Evolutionary conservation across 163 green algal genomes (phyloP).

Genomic region (Coccomyxa subellipsoidea): DNA sequence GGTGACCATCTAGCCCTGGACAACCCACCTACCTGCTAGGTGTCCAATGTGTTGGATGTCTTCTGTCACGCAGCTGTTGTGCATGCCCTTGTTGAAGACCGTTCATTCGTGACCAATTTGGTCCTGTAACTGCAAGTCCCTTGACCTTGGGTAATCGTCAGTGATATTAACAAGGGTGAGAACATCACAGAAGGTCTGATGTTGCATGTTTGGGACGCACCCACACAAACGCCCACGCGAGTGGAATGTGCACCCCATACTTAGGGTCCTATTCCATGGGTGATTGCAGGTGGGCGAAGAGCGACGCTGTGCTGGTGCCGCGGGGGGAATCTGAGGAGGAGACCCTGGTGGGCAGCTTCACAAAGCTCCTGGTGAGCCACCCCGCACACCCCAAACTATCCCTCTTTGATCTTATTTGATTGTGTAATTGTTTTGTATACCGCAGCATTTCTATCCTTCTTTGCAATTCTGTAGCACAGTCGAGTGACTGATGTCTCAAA

Average conservation of each 20-base stretch:
- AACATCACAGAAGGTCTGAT: neutral
- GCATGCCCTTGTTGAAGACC: neutral
- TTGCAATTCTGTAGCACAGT: too few relatives aligned
- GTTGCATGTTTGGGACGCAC: neutral
- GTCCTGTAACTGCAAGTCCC: neutral
- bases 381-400: neutral
- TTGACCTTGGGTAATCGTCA: neutral
- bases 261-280: too few relatives aligned
- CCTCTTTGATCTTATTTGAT: too few relatives aligned
- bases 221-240: neutral
- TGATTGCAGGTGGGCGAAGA: neutral
- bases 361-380: neutral
- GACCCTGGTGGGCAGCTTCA: slow-evolving; percentile 10
- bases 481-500: too few relatives aligned
- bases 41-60: neutral
- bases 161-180: neutral
- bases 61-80: neutral
- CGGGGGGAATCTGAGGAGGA: neutral
- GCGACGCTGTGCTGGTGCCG: neutral
- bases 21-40: neutral
- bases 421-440: too few relatives aligned
- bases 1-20: neutral
- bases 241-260: neutral
- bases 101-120: neutral
- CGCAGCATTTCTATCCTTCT: too few relatives aligned